phyloP scores from a whole-genome alignment of 1,139 yeast species.

The Diutina rugosa region DNA sequence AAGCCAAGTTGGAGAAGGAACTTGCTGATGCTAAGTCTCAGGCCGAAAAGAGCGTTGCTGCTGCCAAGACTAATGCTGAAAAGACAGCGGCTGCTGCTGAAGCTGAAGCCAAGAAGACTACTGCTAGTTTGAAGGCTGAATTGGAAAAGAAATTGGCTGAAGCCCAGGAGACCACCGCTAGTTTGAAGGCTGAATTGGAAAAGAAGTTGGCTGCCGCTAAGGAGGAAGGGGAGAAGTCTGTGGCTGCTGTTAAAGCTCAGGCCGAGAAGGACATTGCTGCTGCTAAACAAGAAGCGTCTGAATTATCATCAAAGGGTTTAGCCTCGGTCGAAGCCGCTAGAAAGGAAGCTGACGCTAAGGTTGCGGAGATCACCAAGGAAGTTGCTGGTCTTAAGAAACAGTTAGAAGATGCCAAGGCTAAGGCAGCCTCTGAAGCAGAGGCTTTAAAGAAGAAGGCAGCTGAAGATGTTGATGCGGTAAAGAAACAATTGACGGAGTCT shows the following conservation, averaged over 20 bases:
- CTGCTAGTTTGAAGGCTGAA: not conserved
- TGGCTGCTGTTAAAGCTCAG: not conserved
- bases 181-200: not conserved
- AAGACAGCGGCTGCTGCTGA: not conserved
- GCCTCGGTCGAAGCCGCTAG: not conserved
- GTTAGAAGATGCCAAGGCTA: not conserved
- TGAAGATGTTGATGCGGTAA: not conserved
- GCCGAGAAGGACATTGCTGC: too few relatives aligned
- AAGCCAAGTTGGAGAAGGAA: not conserved
- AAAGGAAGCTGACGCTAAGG: not conserved
- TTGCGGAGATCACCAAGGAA: not conserved
- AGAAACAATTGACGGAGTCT: not conserved
- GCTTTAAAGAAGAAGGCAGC: not conserved
- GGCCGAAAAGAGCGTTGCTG: not conserved
- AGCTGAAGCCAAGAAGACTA: not conserved
- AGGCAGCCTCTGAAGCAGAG: not conserved
- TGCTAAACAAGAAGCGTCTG: too few relatives aligned
- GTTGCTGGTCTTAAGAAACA: not conserved
- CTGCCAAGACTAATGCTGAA: not conserved
- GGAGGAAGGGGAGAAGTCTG: not conserved
- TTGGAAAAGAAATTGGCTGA: not conserved
- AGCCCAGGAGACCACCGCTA: not conserved
- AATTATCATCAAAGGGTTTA: too few relatives aligned
- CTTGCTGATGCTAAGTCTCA: not conserved
- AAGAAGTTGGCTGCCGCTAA: not conserved